Evolutionary conservation across 75 land plant species (phyloP).

Genomic region (Gnetum montanum): DNA sequence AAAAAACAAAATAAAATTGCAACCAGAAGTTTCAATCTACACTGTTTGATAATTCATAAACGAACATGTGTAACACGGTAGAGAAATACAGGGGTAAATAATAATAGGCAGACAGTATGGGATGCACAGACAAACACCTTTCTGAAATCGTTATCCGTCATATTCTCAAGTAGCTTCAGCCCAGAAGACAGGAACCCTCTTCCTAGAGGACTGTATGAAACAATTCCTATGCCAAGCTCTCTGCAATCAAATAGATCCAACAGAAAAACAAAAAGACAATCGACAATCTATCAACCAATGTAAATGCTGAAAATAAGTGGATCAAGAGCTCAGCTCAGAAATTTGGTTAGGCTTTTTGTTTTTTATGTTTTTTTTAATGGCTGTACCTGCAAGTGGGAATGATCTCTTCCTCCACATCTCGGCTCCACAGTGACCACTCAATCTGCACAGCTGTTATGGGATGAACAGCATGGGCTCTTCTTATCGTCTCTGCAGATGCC

Average conservation of each 20-base stretch:
- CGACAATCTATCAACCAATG: constrained; percentile 38
- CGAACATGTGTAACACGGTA: too few species aligned
- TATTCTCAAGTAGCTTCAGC: constrained; percentile 10
- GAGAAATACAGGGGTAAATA: too few species aligned
- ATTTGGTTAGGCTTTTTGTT: too few species aligned
- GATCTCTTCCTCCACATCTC: constrained; percentile 40
- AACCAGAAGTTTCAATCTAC: neutral
- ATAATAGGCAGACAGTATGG: too few species aligned
- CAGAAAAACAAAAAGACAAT: neutral
- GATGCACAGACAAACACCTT: constrained; percentile 19
- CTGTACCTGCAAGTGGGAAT: constrained; percentile 48
- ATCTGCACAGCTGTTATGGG: constrained; percentile 49
- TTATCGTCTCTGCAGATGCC: constrained; percentile 38
- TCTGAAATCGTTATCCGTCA: constrained; percentile 23
- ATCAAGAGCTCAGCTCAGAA: constrained; percentile 29
- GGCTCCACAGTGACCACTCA: constrained; percentile 54
- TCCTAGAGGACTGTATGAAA: constrained; percentile 50
- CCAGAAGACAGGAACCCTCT: constrained; percentile 40
- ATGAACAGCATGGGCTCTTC: constrained; percentile 60
- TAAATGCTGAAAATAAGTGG: constrained; percentile 36
- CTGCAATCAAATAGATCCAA: constrained; percentile 28
- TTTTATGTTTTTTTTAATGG: too few species aligned
- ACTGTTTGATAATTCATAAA: neutral
- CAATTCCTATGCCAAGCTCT: constrained; percentile 62
- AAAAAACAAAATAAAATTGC: neutral